A percentile compares a stretch with the other conserved stretches of the same genome.
These are phyloP conservation scores for Plasmodium inui DNA, from an alignment of 169 alveolate genomes.

Conservation along the genomic window DNA sequence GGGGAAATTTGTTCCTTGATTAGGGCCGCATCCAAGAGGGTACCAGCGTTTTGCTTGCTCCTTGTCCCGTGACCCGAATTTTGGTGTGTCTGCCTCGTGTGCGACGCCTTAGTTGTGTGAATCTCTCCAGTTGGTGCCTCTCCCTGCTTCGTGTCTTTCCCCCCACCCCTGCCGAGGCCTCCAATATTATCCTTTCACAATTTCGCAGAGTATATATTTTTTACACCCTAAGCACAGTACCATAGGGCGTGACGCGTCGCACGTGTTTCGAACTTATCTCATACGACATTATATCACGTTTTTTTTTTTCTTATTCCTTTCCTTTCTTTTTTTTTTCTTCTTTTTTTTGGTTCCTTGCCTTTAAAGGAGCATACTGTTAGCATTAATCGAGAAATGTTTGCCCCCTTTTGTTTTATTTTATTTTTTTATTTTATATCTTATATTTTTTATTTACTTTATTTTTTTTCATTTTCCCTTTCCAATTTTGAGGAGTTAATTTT, in stretches of 20 bases:
- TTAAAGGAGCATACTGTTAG: conserved; percentile 5
- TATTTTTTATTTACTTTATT: not conserved
- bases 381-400: not conserved
- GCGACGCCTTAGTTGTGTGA: not conserved
- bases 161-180: conserved; percentile 4
- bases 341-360: not conserved
- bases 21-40: not conserved
- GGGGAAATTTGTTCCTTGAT: not conserved
- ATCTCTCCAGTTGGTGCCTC: not conserved
- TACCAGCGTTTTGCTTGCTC: not conserved
- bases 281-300: not conserved
- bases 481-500: not conserved
- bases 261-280: not conserved
- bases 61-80: not conserved
- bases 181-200: conserved; percentile 18
- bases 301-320: not conserved
- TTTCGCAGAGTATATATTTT: conserved; percentile 4
- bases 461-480: not conserved
- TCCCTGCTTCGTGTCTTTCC: not conserved
- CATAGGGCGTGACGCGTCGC: not conserved
- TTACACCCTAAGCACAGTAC: not conserved
- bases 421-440: too few species aligned
- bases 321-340: not conserved
- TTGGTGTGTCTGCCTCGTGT: not conserved
- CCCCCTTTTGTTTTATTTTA: not conserved